Evolutionary conservation across 495 filamentous ascomycete species (phyloP).

Genomic region (Penicillium coffeae): DNA sequence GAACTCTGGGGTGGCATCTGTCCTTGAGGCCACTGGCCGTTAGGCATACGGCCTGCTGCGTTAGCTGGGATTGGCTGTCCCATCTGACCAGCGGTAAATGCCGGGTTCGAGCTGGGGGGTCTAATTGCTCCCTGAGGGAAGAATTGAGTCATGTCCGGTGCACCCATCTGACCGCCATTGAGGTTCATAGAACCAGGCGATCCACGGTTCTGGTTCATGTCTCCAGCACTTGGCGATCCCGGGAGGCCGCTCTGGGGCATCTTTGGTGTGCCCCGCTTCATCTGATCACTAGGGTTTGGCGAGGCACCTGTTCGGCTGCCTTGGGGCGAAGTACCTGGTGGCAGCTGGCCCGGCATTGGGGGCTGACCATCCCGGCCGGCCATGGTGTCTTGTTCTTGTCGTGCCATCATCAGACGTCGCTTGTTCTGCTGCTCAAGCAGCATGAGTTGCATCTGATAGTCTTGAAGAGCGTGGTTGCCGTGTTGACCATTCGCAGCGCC

Average conservation of each 20-base stretch:
- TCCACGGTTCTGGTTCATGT: constrained; percentile 68
- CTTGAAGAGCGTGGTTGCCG: constrained; percentile 92
- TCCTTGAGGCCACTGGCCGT: constrained; percentile 53
- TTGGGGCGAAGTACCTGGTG: constrained; percentile 74
- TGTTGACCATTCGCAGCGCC: constrained; percentile 49
- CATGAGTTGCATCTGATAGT: constrained; percentile 99
- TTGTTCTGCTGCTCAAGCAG: constrained; percentile 98
- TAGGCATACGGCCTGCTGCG: constrained; percentile 46
- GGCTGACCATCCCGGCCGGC: constrained; percentile 54
- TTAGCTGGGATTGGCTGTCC: constrained; percentile 54
- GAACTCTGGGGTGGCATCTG: constrained; percentile 60
- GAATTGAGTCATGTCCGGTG: constrained; percentile 60
- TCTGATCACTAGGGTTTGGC: constrained; percentile 83
- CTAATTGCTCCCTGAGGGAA: constrained; percentile 59
- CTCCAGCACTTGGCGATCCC: constrained; percentile 78
- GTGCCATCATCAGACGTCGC: constrained; percentile 92
- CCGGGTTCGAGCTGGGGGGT: constrained; percentile 82
- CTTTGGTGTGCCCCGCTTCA: constrained; percentile 87
- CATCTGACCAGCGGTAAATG: constrained; percentile 62
- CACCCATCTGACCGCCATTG: constrained; percentile 63
- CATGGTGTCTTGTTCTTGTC: constrained; percentile 88
- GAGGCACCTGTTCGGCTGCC: constrained; percentile 78
- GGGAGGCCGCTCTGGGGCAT: constrained; percentile 70
- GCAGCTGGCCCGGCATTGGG: constrained; percentile 55
- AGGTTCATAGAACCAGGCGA: constrained; percentile 83